Evolutionary conservation across 345 rosid species (phyloP).

Genomic region (Eucalyptus victrix): DNA sequence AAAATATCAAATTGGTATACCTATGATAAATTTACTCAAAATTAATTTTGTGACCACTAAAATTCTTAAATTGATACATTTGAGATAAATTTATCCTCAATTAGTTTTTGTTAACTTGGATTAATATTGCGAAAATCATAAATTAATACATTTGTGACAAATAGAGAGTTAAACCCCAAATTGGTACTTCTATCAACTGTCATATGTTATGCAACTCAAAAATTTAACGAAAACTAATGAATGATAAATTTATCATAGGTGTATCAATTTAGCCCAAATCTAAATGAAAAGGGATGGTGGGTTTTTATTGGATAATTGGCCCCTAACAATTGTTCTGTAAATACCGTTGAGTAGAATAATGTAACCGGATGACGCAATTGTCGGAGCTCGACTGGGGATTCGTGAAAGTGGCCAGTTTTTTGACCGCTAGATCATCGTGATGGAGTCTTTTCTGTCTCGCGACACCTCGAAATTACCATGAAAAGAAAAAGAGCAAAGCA

Average conservation of each 20-base stretch:
- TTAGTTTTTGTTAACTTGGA: background rate
- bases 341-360: background rate
- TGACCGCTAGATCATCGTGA: background rate
- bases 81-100: no score
- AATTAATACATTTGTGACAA: background rate
- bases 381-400: background rate
- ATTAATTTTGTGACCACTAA: background rate
- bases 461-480: background rate
- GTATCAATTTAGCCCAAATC: no score
- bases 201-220: rapidly evolving
- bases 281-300: background rate
- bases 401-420: background rate
- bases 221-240: no score
- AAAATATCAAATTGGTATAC: rapidly evolving
- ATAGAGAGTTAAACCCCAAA: rapidly evolving
- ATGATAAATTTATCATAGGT: background rate
- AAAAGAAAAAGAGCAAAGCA: background rate
- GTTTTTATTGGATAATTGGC: background rate
- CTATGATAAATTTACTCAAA: no score
- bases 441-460: background rate
- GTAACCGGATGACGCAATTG: background rate
- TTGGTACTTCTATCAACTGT: no score
- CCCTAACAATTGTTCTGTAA: background rate
- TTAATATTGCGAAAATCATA: no score
- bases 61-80: background rate